phyloP scores from a whole-genome alignment of 352 stramenopile genomes.

The Lagenidium giganteum region DNA sequence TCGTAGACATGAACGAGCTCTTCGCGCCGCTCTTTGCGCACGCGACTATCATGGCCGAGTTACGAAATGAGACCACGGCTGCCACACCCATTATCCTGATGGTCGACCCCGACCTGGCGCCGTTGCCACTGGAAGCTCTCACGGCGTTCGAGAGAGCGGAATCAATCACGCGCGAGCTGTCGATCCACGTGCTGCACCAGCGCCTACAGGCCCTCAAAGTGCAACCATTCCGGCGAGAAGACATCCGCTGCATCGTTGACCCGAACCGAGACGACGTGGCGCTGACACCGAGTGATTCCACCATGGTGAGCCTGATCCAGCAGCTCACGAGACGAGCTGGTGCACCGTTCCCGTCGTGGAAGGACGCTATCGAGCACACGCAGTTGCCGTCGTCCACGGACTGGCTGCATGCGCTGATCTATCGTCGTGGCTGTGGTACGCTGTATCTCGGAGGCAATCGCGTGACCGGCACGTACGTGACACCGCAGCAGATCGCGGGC shows the following conservation, averaged over 20 bases:
- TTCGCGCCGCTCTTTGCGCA: slow-evolving; percentile 53
- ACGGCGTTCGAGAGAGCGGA: slow-evolving; percentile 36
- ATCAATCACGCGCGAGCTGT: slow-evolving; percentile 59
- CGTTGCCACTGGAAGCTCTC: slow-evolving; percentile 51
- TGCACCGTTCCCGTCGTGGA: slow-evolving; percentile 36
- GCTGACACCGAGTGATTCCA: slow-evolving; percentile 29
- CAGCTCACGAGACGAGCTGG: slow-evolving; percentile 28
- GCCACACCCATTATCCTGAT: slow-evolving; percentile 50
- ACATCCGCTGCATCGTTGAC: slow-evolving; percentile 65
- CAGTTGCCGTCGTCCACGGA: slow-evolving; percentile 57
- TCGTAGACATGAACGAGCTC: slow-evolving; percentile 34
- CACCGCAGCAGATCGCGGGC: slow-evolving; percentile 35
- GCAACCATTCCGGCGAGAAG: slow-evolving; percentile 44
- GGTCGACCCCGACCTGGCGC: slow-evolving; percentile 40
- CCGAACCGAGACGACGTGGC: slow-evolving; percentile 46
- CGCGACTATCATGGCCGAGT: slow-evolving; percentile 25
- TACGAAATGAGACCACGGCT: slow-evolving; percentile 36
- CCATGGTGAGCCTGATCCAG: slow-evolving; percentile 34
- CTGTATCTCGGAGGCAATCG: slow-evolving; percentile 73
- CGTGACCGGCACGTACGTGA: slow-evolving; percentile 45
- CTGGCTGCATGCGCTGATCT: slow-evolving; percentile 63
- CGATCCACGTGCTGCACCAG: slow-evolving; percentile 62
- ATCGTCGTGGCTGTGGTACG: slow-evolving; percentile 45
- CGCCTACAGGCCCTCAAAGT: slow-evolving; percentile 40
- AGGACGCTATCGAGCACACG: slow-evolving; percentile 52